phyloP scores from a whole-genome alignment of 306 rosid genomes.

The Gastrolobium villosum region DNA sequence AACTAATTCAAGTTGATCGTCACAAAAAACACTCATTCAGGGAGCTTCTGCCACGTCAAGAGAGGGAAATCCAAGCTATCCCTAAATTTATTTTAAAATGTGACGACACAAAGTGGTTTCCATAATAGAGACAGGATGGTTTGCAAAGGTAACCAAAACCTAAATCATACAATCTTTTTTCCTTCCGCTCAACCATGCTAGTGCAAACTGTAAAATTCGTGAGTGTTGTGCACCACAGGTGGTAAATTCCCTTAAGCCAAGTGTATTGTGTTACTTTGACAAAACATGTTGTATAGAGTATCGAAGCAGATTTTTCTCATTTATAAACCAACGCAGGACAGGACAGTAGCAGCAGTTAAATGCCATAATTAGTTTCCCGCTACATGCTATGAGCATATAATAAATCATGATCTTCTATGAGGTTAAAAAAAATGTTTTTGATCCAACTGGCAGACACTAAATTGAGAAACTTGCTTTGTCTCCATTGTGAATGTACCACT shows the following conservation, averaged over 20 bases:
- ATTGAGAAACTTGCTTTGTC: conserved; percentile 10
- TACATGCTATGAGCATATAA: conserved; percentile 9
- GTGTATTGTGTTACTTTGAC: background rate
- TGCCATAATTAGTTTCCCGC: background rate
- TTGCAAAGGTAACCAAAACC: conserved; percentile 20
- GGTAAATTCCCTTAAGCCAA: conserved; percentile 8
- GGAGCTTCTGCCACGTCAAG: conserved; percentile 9
- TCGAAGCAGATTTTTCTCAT: conserved; percentile 9
- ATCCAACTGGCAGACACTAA: conserved; percentile 12
- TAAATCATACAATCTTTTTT: background rate
- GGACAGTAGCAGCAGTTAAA: background rate
- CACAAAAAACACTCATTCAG: background rate
- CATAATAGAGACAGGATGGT: background rate
- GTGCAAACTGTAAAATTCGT: background rate
- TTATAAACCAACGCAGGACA: conserved; percentile 21
- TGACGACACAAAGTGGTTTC: background rate
- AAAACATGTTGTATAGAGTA: background rate
- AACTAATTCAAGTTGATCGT: background rate
- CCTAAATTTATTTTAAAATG: background rate
- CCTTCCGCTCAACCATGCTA: background rate
- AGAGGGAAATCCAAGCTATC: conserved; percentile 12
- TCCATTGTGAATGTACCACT: background rate
- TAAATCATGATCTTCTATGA: background rate
- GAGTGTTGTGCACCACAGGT: background rate
- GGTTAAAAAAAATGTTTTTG: background rate